A percentile compares a stretch with the other conserved stretches of the same genome.
These are phyloP conservation scores for Coleophoma eucalyptorum DNA, from an alignment of 2,329 filamentous ascomycete species.

Conservation along the genomic window DNA sequence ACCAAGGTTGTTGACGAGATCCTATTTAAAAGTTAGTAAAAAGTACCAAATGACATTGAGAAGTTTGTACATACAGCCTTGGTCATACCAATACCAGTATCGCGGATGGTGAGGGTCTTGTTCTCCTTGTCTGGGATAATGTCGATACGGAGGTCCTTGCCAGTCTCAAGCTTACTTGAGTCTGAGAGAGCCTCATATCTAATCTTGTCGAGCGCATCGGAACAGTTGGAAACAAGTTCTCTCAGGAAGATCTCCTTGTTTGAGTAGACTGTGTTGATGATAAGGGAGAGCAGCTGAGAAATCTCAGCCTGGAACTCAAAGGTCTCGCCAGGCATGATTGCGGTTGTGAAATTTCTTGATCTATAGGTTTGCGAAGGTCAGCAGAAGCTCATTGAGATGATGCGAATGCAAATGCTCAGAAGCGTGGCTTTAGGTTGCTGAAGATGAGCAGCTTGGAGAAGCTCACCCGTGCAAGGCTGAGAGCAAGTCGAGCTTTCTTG, in stretches of 20 bases:
- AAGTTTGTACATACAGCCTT: constrained; percentile 76
- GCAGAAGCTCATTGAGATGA: neutral
- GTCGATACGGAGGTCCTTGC: constrained; percentile 98
- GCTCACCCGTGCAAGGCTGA: constrained; percentile 1
- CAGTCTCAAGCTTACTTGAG: constrained; percentile 91
- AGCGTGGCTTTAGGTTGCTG: neutral
- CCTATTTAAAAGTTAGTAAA: constrained; percentile 50
- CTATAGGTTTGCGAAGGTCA: neutral
- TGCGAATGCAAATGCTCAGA: neutral
- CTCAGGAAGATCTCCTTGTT: constrained; percentile 99
- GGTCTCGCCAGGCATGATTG: constrained; percentile 81
- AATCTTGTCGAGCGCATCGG: constrained; percentile 99
- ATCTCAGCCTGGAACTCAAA: constrained; percentile 99
- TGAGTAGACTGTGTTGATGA: constrained; percentile 99
- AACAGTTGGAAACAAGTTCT: constrained; percentile 97
- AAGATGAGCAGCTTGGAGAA: neutral
- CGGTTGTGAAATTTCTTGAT: constrained; percentile 23
- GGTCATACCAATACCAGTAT: constrained; percentile 99
- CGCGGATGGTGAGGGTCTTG: constrained; percentile 96
- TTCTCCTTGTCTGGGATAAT: constrained; percentile 96
- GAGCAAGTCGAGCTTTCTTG: neutral
- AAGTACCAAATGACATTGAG: constrained; percentile 3
- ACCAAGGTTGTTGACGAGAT: constrained; percentile 99
- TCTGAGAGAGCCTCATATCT: constrained; percentile 98
- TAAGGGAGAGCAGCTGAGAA: constrained; percentile 98